phyloP scores from a whole-genome alignment of 2,329 filamentous ascomycete genomes.

The Shiraia bambusicola region DNA sequence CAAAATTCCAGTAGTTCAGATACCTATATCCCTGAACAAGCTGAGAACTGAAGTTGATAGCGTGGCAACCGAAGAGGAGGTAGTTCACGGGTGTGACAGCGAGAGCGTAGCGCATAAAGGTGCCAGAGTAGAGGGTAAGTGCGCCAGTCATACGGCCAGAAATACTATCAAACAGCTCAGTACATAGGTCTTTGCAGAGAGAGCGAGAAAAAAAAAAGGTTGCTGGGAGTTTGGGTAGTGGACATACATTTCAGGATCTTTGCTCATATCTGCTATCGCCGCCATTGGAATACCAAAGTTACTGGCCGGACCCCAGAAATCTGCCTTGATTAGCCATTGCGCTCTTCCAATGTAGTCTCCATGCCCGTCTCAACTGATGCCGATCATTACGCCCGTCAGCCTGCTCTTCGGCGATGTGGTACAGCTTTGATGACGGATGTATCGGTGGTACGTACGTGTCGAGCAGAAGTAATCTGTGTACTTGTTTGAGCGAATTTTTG shows the following conservation, averaged over 20 bases:
- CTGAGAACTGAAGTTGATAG: constrained; percentile 65
- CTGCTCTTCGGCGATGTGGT: constrained; percentile 3
- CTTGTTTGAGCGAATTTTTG: constrained; percentile 54
- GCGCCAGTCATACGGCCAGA: constrained; percentile 65
- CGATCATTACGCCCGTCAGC: neutral
- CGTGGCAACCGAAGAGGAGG: constrained; percentile 68
- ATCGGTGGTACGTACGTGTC: constrained; percentile 49
- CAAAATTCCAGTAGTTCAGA: constrained; percentile 60
- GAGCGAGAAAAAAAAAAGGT: neutral
- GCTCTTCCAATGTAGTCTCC: neutral
- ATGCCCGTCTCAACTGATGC: neutral
- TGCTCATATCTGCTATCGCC: constrained; percentile 56
- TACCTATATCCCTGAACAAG: constrained; percentile 63
- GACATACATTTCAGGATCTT: constrained; percentile 55
- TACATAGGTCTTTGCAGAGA: neutral
- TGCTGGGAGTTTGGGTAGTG: neutral
- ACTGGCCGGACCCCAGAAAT: constrained; percentile 55
- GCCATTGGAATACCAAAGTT: constrained; percentile 58
- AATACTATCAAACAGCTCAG: constrained; percentile 51
- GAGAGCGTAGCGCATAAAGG: constrained; percentile 68
- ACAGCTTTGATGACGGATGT: constrained; percentile 3
- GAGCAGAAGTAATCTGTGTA: constrained; percentile 56
- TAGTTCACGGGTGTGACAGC: constrained; percentile 66
- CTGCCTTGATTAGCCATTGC: constrained; percentile 32
- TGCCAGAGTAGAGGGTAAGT: constrained; percentile 61